Base-by-base conservation (phyloP, 257 asterid genomes). In the Plantago ovata region DNA sequence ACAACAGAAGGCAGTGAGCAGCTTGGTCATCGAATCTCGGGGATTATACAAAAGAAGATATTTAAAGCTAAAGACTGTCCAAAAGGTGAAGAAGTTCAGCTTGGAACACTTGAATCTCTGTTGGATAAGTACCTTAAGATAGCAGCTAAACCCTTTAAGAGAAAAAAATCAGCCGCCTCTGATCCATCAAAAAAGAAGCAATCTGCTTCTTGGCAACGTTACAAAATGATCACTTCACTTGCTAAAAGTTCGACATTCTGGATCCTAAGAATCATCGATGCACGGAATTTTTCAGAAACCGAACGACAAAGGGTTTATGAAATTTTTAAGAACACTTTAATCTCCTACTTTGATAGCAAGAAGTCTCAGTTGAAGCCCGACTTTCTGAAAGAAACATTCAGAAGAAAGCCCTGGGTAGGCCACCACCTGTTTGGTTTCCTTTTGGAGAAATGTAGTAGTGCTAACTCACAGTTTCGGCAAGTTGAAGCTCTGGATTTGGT, bases 1-100 rank as follows among this genome's bases (percentile, higher is more conserved):
- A 83, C 95, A 20, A 72, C 95, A 4, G 96, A 93, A 75, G 97
- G 97, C 62, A 93, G 90, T 8, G 96, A 84, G 78, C 99, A 93
- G 77, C 96, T 93, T 53, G 84, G 89, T 54, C 95, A 93, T 76
- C 92, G 97, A 24, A 81, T 93, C 53, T 93, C 86, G 95, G 97
- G 97, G 32, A 84, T 93, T 58, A 64, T 93, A 69, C 96, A 86
- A 66, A 93, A 86, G 84, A 89, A 86, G 64, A 84, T 93, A 62
- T 85, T 89, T 41, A 93, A 93, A 77, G 95, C 96, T 4, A 93
- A 82, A 80, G 97, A 89, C 58, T 74, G 67, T 70, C 99, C 99
- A 0, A 80, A 63, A 72, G 95, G 86, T 7, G 96, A 83, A 65
- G 79, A 79, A 1, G 80, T 86, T 58, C 73, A 85, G 50, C 73